Evolutionary conservation across 805 yeast genomes (phyloP), one percentile per base, ranked within the genome.

Genomic region (Jamesozyma rosinii): DNA sequence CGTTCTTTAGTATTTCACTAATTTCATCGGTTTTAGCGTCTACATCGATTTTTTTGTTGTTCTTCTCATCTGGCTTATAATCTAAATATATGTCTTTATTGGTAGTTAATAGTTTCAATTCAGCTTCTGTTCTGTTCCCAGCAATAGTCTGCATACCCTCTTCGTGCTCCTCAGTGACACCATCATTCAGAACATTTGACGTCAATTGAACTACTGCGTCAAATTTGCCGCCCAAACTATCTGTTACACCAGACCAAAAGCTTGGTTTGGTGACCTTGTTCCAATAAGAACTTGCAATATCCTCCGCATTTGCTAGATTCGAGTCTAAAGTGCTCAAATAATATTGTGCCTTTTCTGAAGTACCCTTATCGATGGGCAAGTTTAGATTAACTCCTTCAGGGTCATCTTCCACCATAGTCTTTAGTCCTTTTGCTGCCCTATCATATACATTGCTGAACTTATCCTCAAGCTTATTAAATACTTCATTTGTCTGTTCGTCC

Each of bases 301-400:
- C 74, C 58, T 89, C 96, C 6, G 86, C 79, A 42, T 69, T 69
- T 51, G 84, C 95, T 37, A 89, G 68, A 51, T 79, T 81, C 49
- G 75, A 65, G 59, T 88, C 97, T 47, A 89, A 69, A 6, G 76
- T 74, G 48, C 85, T 89, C 40, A 88, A 67, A 41, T 74, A 76
- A 37, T 70, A 71, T 51, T 83, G 86, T 6, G 88, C 79, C 48
- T 58, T 59, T 31, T 58, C 61, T 1, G 58, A 42, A 3, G 51
- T 52, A 22, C 45, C 50, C 17, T 49, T 41, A 43, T 54, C 51
- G 31, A 57, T 26, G 10, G 62, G 59, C 14, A 59, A 15, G 21
- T 57, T 44, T 37, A 62, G 34, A 46, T 55, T 49, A 58, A 63
- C 47, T 55, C 53, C 52, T 21, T 50, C 53, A 31, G 53, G 49